Conservation (phyloP, 2,329 filamentous ascomycete species). For the Ophiostoma populinum region DNA sequence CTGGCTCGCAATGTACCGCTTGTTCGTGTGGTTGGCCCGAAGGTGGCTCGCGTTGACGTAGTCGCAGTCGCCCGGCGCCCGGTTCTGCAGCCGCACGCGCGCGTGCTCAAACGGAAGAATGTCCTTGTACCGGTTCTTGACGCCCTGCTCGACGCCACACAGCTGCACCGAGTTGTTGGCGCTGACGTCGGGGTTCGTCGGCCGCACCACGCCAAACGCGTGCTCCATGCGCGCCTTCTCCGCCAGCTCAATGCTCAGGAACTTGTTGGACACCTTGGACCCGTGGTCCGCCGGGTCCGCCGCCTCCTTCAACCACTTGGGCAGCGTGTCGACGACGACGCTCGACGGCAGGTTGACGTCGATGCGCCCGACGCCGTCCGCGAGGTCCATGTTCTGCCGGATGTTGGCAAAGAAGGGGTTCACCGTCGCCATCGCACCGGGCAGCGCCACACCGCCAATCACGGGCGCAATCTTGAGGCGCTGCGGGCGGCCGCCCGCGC, state of each 20-base stretch:
- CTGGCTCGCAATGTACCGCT: slow-evolving; percentile 89
- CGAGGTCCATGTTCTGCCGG: slow-evolving; percentile 86
- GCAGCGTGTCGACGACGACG: slow-evolving; percentile 38
- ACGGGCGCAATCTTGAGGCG: slow-evolving; percentile 45
- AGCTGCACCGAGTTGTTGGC: slow-evolving; percentile 41
- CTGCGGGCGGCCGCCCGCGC: slow-evolving; percentile 27
- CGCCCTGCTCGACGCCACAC: slow-evolving; percentile 84
- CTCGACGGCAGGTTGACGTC: slow-evolving; percentile 31
- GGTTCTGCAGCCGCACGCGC: slow-evolving; percentile 60
- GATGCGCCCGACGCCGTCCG: slow-evolving; percentile 79
- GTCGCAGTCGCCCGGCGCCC: slow-evolving; percentile 55
- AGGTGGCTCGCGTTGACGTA: slow-evolving; percentile 92
- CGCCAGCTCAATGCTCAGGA: slow-evolving; percentile 64
- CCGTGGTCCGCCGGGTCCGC: slow-evolving; percentile 53
- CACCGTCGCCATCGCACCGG: slow-evolving; percentile 45
- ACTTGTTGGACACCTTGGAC: slow-evolving; percentile 65
- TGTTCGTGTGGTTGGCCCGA: slow-evolving; percentile 64
- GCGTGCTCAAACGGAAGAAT: slow-evolving; percentile 94
- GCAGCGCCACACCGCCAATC: slow-evolving; percentile 78
- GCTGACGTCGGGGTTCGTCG: slow-evolving; percentile 14
- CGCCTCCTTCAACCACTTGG: slow-evolving; percentile 60
- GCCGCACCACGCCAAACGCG: slow-evolving; percentile 37
- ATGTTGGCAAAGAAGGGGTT: slow-evolving; percentile 96
- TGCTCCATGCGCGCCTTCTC: slow-evolving; percentile 90
- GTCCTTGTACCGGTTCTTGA: slow-evolving; percentile 94